Evolutionary conservation across 78 protist species (phyloP), one percentile per base, ranked within the genome.

Genomic region (Paulinella micropora): DNA sequence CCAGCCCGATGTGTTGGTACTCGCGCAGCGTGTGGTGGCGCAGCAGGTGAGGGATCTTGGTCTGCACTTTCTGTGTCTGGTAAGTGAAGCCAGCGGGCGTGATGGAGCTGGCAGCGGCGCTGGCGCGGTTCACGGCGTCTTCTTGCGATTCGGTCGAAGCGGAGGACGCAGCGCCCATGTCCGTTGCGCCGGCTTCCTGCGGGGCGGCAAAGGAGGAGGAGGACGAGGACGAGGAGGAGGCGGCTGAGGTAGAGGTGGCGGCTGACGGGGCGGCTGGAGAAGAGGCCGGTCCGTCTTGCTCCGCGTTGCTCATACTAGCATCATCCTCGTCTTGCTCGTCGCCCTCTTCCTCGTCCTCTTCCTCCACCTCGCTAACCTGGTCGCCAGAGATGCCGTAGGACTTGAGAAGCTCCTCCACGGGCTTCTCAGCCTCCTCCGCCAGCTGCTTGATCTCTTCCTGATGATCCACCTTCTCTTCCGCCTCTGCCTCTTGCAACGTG

Each of bases 1-100:
- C 94, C 28, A 96, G 90, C 0, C 97, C 98, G 29, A 95, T 90
- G 86, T 92, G 95, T 90, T 86, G 88, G 28, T 86, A 86, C 41
- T 39, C 81, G 34, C 88, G 88, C n/a, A 86, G 84, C 4, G 29
- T 81, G 37, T 29, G 38, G 84, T 81, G 84, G 29, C 84, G 84
- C 38, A 81, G 84, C 6, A 81, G 84, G 6, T 15, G 6, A 9
- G 84, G 84, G 6, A 81, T 15, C 84, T 81, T 81, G 39, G 84
- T 81, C 34, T 81, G 9, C 84, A 81, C 84, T 15, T 81, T 15
- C 84, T 31, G 9, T 31, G 39, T 81, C 6, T 29, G 38, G 28
- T 31, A 29, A 15, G 9, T 29, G 84, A 81, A 81, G 4, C 84
- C 84, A 29, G 84, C 4, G 23, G 84, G 84, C 15, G 6, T 28